Evolutionary conservation across 306 rosid species (phyloP).

Genomic region (Neltuma alba): DNA sequence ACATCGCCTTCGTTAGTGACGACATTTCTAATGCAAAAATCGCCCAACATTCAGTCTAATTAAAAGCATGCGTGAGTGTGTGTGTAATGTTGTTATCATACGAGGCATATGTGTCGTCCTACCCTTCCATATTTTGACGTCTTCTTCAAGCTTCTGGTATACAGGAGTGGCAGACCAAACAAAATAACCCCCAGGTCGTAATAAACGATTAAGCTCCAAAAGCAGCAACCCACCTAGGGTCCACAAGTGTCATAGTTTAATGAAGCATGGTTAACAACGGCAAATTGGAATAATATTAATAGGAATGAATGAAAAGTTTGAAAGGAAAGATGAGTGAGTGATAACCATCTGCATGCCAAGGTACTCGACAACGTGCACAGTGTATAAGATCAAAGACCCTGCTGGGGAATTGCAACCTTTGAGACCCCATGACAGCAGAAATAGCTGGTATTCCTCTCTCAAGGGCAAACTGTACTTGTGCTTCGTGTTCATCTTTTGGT

Average conservation of each 20-base stretch:
- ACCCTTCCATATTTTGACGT: constrained; percentile 76
- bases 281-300: not conserved
- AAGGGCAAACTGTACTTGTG: constrained; percentile 86
- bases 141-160: constrained; percentile 66
- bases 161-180: constrained; percentile 89
- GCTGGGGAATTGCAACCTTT: constrained; percentile 77
- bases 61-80: not conserved
- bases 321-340: not conserved
- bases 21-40: constrained; percentile 57
- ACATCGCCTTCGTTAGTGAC: constrained; percentile 62
- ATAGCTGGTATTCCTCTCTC: constrained; percentile 87
- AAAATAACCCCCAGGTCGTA: constrained; percentile 81
- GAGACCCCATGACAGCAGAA: constrained; percentile 91
- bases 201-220: constrained; percentile 72
- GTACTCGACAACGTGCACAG: constrained; percentile 84
- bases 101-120: constrained; percentile 6
- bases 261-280: not conserved
- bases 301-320: not conserved
- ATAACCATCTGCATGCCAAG: constrained; percentile 78
- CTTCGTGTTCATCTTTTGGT: constrained; percentile 92
- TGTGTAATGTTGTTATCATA: not conserved
- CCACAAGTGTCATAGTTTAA: not conserved
- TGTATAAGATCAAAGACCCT: constrained; percentile 70
- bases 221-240: constrained; percentile 67
- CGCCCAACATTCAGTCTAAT: not conserved